These are phyloP conservation scores for Kazachstania sp. DNA, from an alignment of 1,139 yeast genomes.

Conservation along the genomic window DNA sequence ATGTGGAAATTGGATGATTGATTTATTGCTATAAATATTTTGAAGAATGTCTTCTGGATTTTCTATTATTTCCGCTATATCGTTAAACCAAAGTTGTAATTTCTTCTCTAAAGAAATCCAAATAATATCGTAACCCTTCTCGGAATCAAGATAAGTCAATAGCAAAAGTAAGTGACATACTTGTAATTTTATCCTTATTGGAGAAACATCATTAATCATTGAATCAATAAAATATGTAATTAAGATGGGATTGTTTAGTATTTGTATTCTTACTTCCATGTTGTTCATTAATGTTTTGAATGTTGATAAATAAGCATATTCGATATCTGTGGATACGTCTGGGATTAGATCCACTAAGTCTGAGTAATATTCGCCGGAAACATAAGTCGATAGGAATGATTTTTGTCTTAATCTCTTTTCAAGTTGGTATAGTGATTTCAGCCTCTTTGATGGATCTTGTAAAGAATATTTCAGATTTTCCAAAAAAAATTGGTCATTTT, in stretches of 20 bases:
- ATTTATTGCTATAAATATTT: background rate
- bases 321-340: slow-evolving; percentile 4
- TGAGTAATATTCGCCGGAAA: slow-evolving; percentile 12
- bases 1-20: slow-evolving; percentile 1
- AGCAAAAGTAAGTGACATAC: slow-evolving; percentile 20
- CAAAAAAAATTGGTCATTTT: background rate
- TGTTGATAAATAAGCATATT: slow-evolving; percentile 23
- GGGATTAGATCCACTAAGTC: slow-evolving; percentile 8
- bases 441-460: slow-evolving; percentile 4
- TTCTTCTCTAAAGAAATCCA: slow-evolving; percentile 8
- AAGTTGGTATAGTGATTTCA: slow-evolving; percentile 15
- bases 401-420: slow-evolving; percentile 20
- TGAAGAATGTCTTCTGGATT: slow-evolving; percentile 4
- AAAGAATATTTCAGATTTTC: slow-evolving; percentile 5
- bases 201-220: slow-evolving; percentile 9
- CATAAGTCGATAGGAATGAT: slow-evolving; percentile 12
- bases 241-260: slow-evolving; percentile 10
- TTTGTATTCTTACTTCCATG: slow-evolving; percentile 11
- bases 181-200: slow-evolving; percentile 15
- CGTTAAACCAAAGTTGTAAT: slow-evolving; percentile 9
- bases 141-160: slow-evolving; percentile 20
- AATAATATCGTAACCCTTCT: slow-evolving; percentile 16
- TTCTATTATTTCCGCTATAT: slow-evolving; percentile 5
- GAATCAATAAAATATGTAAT: slow-evolving; percentile 13
- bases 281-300: slow-evolving; percentile 20